Base-by-base conservation (phyloP, 306 rosid species). In the Benincasa hispida region DNA sequence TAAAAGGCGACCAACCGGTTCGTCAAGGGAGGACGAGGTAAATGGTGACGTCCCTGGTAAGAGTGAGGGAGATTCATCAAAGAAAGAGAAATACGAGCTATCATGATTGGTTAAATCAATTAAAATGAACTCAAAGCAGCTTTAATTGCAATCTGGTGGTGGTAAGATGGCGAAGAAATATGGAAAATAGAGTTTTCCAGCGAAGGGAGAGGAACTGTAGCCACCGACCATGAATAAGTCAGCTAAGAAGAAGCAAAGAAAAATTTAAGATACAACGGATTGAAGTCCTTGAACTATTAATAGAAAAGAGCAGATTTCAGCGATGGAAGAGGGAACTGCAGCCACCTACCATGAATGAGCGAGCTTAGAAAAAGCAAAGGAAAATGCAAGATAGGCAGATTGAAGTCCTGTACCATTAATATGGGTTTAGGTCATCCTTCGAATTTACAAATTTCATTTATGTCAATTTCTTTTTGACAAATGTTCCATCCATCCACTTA, bases 51-150 rank as follows among this genome's bases (percentile, higher is more conserved):
- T 80, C 68, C 81, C 82, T 81, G 79, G 74, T 47, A 86, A 74
- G 76, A 76, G 80, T 5, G 82, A 75, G 58, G 76, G 10, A 74
- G 75, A 56, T 59, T 69, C 74, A 27, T 72, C 86, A 30, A 85
- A 82, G 82, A 88, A 81, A 41, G 85, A 85, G 74, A 83, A 82
- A 80, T 65, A 65, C 28, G 96, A 89, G 68, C 79, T 91, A 50
- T 87, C 93, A 3, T 75, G 87, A 3, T 60, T 87, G 76, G 82
- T 91, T 73, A 91, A 81, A 80, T 91, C 95, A 3, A 76, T 93
- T 21, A 88, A 89, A 91, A 88, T 88, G 96, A 91, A 89, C 81
- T 79, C 92, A 30, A 84, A 82, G 82, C 90, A 83, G 80, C 47
- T 76, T 76, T 81, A 86, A 68, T 74, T 81, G 34, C 78, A 83